Base-by-base conservation (phyloP, 169 alveolate genomes). In the Plasmodium adleri region DNA sequence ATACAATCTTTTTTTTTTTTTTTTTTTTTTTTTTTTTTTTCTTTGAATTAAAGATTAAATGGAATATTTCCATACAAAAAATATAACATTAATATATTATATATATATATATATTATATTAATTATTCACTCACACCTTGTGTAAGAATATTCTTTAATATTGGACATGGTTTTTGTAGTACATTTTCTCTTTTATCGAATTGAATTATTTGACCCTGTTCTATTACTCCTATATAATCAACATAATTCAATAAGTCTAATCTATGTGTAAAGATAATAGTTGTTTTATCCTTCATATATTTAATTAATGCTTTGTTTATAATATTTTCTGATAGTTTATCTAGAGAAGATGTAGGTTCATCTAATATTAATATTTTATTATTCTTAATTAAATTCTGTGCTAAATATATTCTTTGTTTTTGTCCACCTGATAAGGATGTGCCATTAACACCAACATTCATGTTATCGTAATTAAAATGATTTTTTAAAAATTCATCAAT, bases 401-500 rank as follows among this genome's bases (percentile, higher is more conserved):
- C 95, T n/a, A 93, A 58, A n/a, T 88, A 72, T 17, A 91, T 64
- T 56, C 94, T 50, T 52, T 93, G 95, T 10, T 93, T 59, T 39
- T 93, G 94, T 6, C 95, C 95, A n/a, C 95, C 95, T 68, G 99
- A 96, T 28, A 97, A 92, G 66, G 94, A 95, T 62, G 94, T 93
- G 1, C 99, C 99, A 80, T 96, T 95, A 66, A 94, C 97, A 9
- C 99, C 99, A 7, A 97, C 98, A 72, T 76, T 58, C 3, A 98
- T 93, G 62, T 94, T 94, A 75, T 95, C 94, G 56, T 93, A 91
- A 62, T 94, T 80, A 10, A 97, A 96, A 72, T 96, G 86, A 26
- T 96, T 92, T 26, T 88, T 94, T 76, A 97, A 95, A 93, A 97
- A 98, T 49, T 96, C 97, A 74, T 94, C 95, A 15, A 97, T 96